Base-by-base conservation (phyloP, 176 grass and related monocot genomes). In the Musa schizocarpa region DNA sequence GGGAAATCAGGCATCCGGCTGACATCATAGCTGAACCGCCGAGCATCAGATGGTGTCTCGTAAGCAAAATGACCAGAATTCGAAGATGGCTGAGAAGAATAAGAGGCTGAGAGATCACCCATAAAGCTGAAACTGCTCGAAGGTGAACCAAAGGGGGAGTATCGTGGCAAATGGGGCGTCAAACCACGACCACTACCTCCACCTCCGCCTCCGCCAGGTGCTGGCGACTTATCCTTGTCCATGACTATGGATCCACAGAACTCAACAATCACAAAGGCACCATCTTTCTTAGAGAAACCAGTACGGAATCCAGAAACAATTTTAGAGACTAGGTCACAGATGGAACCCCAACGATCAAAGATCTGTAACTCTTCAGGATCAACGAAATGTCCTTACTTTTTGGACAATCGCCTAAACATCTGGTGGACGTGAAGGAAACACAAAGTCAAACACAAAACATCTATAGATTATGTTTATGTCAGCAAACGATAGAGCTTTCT, bases 1-100 rank as follows among this genome's bases (percentile, higher is more conserved):
- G 92, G 87, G 1, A 65, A 84, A 69, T 92, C 83, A 9, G 65
- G 81, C 85, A 88, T 85, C 63, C 65, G 63, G 72, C 82, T 86
- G 34, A 88, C 83, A 76, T 92, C 85, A 13, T 65, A 61, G 61
- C 61, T 77, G 49, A 77, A 52, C 48, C 49, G 48, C 13, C 74
- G 59, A 52, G 74, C 2, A 52, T 76, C 29, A 25, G 54, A 24
- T 48, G 74, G 74, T 8, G 13, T 17, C 3, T 21, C 52, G 21
- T 73, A 8, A 26, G 20, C 52, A 73, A 73, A 54, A 11, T 34
- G 54, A 26, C 54, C 17, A 43, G 54, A 61, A 58, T 75, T 54
- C 13, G 54, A 54, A 59, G 53, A 16, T 22, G 50, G 12, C 26
- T 49, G 54, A 29, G 73, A 58, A 24, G 26, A 75, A 43, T 54